Evolutionary conservation across 352 stramenopile genomes (phyloP), one percentile per base, ranked within the genome.

Genomic region (Plasmopara muralis): DNA sequence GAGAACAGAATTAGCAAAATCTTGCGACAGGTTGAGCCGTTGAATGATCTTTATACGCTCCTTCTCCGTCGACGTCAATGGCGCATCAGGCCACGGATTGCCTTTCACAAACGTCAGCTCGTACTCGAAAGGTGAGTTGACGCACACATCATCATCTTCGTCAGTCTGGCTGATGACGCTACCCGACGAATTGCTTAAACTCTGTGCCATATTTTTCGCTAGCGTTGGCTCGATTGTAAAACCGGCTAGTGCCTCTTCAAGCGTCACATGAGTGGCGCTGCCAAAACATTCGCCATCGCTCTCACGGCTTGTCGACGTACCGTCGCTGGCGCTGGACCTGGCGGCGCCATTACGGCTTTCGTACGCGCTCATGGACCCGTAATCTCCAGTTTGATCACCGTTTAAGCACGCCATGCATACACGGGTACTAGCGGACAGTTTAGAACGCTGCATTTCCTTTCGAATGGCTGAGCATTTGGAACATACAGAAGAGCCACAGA

Each of bases 61-160:
- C 7, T 61, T 52, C 35, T 93, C 80, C 15, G 60, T 75, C 10
- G 35, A 6, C 9, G 80, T 83, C 38, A 83, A 59, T 1, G 83
- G 80, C 5, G 78, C 73, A 55, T 93, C 80, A 0, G 80, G 80
- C 83, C 83, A 93, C 25, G 72, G 52, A 56, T 86, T 86, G 40
- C 81, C 79, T 55, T 86, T 89, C 12, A 57, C 51, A 57, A 85
- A 93, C 44, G 68, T 70, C 35, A 93, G 70, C 51, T 73, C 63
- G 62, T 93, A 93, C 25, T 68, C 46, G 57, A 73, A 89, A 13
- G 49, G 40, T 20, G 78, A 72, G 64, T 85, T 89, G 4, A 68
- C 55, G 34, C 57, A 61, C 34, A 89, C 59, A 48, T 85, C 80
- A 35, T 84, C 77, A 43, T 86, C 79, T 16, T 68, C 61, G 35